Evolutionary conservation across 805 yeast species (phyloP).

Genomic region (Tetrapisispora fleetii): DNA sequence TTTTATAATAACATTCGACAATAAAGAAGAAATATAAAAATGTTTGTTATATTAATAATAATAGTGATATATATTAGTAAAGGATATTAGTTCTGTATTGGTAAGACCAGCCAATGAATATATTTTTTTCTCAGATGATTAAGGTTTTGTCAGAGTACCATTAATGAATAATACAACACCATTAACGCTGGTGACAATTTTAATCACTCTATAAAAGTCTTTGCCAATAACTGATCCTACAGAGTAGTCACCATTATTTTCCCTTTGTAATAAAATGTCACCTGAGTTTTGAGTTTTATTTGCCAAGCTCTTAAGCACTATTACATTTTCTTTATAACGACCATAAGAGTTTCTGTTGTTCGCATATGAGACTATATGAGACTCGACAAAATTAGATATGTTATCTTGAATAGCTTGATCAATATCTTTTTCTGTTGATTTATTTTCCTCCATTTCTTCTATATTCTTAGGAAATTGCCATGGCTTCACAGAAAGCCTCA

Average conservation of each 20-base stretch:
- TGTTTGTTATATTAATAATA: too few relatives aligned
- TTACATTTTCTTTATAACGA: constrained; percentile 3
- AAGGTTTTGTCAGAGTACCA: constrained; percentile 31
- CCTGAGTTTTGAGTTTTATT: constrained; percentile 30
- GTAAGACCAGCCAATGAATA: too few relatives aligned
- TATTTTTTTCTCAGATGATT: background rate
- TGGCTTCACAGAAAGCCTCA: constrained; percentile 46
- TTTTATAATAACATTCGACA: too few relatives aligned
- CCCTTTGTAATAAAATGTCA: constrained; percentile 30
- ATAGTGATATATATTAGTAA: too few relatives aligned
- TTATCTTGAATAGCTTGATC: constrained; percentile 45
- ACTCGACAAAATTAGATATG: constrained; percentile 46
- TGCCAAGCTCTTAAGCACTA: constrained; percentile 10
- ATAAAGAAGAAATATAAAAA: too few relatives aligned
- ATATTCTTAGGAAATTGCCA: constrained; percentile 68
- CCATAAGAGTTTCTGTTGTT: constrained; percentile 5
- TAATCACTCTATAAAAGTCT: constrained; percentile 29
- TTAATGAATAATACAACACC: constrained; percentile 38
- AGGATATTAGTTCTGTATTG: too few relatives aligned
- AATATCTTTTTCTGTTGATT: constrained; percentile 32
- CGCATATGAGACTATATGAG: constrained; percentile 43
- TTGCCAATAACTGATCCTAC: constrained; percentile 28
- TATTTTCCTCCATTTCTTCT: constrained; percentile 18
- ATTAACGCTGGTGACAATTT: constrained; percentile 32
- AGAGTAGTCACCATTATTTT: constrained; percentile 26